Percentiles rank a stretch among this genome's conserved stretches.
Conservation (phyloP, 2,329 filamentous ascomycete genomes). For the Penicillium sp. region DNA sequence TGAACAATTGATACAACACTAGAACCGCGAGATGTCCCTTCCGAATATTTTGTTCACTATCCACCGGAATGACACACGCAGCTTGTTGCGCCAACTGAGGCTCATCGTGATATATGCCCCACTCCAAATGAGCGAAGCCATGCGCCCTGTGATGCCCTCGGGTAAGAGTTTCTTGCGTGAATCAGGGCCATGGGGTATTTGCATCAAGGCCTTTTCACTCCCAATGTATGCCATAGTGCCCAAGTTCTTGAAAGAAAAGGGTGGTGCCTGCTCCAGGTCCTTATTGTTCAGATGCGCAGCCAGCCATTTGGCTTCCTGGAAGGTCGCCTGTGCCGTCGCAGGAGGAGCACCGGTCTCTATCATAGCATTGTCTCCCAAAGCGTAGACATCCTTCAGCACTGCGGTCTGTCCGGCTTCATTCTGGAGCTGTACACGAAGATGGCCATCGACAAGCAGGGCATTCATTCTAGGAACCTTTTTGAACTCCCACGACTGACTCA, state of each 20-base stretch:
- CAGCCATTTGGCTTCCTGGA: slow-evolving; percentile 56
- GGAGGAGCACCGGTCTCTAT: slow-evolving; percentile 50
- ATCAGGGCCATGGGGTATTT: slow-evolving; percentile 38
- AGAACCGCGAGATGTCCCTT: slow-evolving; percentile 43
- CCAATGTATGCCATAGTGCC: slow-evolving; percentile 58
- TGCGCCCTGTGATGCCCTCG: slow-evolving; percentile 36
- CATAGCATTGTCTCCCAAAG: slow-evolving; percentile 54
- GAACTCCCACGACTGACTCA: slow-evolving; percentile 43
- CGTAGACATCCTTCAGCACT: slow-evolving; percentile 50
- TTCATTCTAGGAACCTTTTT: slow-evolving; percentile 46
- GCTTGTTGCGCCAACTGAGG: slow-evolving; percentile 45
- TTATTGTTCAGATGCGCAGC: slow-evolving; percentile 50
- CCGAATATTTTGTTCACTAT: slow-evolving; percentile 41
- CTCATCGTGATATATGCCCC: slow-evolving; percentile 45
- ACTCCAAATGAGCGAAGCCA: slow-evolving; percentile 43
- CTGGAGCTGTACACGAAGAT: slow-evolving; percentile 52
- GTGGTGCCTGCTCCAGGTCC: slow-evolving; percentile 31
- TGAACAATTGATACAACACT: neutral
- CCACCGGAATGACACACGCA: slow-evolving; percentile 42
- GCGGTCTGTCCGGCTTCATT: slow-evolving; percentile 34
- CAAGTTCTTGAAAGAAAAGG: slow-evolving; percentile 54
- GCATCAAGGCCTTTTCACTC: slow-evolving; percentile 53
- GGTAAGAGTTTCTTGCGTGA: slow-evolving; percentile 28
- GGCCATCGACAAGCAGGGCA: slow-evolving; percentile 52
- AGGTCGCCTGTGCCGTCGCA: slow-evolving; percentile 56